Percentiles rank a stretch among this genome's conserved stretches.
Evolutionary conservation across 176 grass and related monocot species (phyloP).

Genomic region (Triticum monococcum): DNA sequence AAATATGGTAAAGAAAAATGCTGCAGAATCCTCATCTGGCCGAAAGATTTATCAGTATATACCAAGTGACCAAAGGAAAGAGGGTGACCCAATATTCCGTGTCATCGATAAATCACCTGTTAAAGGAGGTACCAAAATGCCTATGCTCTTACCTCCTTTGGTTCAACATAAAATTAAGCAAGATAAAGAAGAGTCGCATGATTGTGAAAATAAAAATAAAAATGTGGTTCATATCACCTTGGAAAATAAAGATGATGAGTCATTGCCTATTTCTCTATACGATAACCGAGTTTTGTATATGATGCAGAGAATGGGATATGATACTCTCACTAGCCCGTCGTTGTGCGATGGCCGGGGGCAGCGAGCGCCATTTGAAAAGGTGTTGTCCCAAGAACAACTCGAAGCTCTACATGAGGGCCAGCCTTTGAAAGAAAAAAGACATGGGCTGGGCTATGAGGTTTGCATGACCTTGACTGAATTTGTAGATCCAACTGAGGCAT

Average conservation of each 20-base stretch:
- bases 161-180: background rate
- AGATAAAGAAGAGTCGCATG: background rate
- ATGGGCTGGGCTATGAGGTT: background rate
- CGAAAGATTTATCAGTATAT: background rate
- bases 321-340: background rate
- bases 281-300: background rate
- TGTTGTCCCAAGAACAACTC: background rate
- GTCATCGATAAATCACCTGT: background rate
- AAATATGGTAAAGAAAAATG: too few relatives aligned
- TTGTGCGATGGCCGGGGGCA: background rate
- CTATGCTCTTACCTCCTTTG: background rate
- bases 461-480: too few relatives aligned
- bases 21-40: rapidly evolving
- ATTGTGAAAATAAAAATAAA: background rate
- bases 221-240: too few relatives aligned
- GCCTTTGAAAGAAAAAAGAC: background rate
- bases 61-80: background rate
- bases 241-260: too few relatives aligned
- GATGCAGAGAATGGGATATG: background rate
- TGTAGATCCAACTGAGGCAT: too few relatives aligned
- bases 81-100: background rate
- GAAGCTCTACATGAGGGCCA: background rate
- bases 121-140: background rate
- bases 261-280: too few relatives aligned
- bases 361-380: background rate